Conservation (phyloP, 805 yeast species). For the Candida michaelii region DNA sequence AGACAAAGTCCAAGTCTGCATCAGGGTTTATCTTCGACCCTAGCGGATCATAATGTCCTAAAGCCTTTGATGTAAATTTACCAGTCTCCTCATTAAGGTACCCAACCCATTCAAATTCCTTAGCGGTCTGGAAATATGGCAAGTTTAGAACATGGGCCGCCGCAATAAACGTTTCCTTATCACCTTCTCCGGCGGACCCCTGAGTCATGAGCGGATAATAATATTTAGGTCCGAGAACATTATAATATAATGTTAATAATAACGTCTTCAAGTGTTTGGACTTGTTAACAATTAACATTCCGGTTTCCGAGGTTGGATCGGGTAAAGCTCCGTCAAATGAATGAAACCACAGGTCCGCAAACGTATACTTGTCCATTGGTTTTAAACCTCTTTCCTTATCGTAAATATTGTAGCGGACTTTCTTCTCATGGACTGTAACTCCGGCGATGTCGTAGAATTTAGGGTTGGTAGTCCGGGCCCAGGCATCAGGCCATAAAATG, state of each 20-base stretch:
- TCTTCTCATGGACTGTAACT: slow-evolving; percentile 30
- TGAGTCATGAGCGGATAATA: slow-evolving; percentile 70
- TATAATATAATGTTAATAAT: slow-evolving; percentile 61
- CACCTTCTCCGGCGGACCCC: slow-evolving; percentile 78
- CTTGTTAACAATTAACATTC: slow-evolving; percentile 65
- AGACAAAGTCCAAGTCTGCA: slow-evolving; percentile 27
- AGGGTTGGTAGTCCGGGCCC: slow-evolving; percentile 70
- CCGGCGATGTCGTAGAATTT: slow-evolving; percentile 55
- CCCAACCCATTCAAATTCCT: slow-evolving; percentile 42
- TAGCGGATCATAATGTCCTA: slow-evolving; percentile 43
- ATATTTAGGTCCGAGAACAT: slow-evolving; percentile 61
- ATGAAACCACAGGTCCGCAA: slow-evolving; percentile 46
- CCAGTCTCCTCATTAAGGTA: slow-evolving; percentile 24
- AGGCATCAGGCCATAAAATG: slow-evolving; percentile 67
- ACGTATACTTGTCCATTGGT: slow-evolving; percentile 26
- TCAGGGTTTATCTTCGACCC: slow-evolving; percentile 18
- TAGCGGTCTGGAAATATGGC: slow-evolving; percentile 54
- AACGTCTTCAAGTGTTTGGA: slow-evolving; percentile 57
- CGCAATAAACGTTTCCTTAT: slow-evolving; percentile 72
- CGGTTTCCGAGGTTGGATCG: slow-evolving; percentile 69
- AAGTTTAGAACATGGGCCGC: slow-evolving; percentile 56
- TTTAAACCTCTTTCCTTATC: slow-evolving; percentile 33
- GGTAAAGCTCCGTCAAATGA: slow-evolving; percentile 65
- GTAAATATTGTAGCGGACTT: slow-evolving; percentile 31
- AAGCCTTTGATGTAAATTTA: slow-evolving; percentile 35